Base-by-base conservation (phyloP, 352 stramenopile genomes). In the Globisporangium cystogenes region DNA sequence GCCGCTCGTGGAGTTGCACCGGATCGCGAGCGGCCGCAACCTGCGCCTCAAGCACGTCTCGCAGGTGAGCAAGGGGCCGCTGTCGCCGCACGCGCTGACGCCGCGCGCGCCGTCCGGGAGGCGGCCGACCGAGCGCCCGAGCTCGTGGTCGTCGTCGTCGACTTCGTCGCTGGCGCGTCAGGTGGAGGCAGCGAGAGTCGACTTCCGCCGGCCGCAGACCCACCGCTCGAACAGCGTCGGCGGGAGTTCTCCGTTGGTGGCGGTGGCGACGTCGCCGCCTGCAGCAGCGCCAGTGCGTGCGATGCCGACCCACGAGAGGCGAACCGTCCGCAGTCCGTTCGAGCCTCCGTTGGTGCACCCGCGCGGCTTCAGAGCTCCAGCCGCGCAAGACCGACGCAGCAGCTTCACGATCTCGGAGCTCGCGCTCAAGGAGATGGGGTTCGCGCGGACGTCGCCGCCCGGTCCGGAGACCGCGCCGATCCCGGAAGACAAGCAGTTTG, bases 401-500 rank as follows among this genome's bases (percentile, higher is more conserved):
- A 87, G 76, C 42, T 87, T 86, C 45, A 78, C 72, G 18, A 82
- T 87, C 51, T 76, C 74, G 4, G 67, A 74, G 26, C 65, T 72
- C 44, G 67, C 64, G 1, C 48, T 85, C 33, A 71, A 80, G 45
- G 68, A 85, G 20, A 54, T 85, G 12, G 74, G 74, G 2, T 60
- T 70, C n/a, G 48, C 63, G 12, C 63, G 65, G 1, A 70, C 65
- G 12, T 7, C 52, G 45, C 60, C 61, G 0, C 62, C 70, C 31
- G 33, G 33, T 16, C 55, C 66, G 26, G 52, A 64, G 46, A 65
- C 21, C 43, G 62, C 7, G n/a, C 48, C 20, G 15, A 65, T 41
- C 11, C 44, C 16, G 10, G 63, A 36, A 46, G 57, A 45, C 51
- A 59, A 52, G 15, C 52, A 58, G 35, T 45, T 42, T 16, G 44